These are phyloP conservation scores for Colletotrichum lindemuthianum DNA, from an alignment of 2,329 filamentous ascomycete species.

Conservation along the genomic window DNA sequence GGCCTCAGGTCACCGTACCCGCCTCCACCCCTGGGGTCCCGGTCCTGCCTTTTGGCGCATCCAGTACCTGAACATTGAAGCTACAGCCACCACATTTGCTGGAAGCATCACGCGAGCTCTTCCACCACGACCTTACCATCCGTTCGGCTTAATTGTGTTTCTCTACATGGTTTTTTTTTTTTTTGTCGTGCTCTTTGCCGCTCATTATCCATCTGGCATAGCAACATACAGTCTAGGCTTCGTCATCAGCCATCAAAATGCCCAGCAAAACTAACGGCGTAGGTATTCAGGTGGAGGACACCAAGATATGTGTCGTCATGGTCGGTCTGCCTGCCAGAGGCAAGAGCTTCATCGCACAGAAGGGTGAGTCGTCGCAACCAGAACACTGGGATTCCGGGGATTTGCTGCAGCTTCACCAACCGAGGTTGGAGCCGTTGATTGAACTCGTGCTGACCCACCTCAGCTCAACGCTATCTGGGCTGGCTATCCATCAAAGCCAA, in stretches of 20 bases:
- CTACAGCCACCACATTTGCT: slow-evolving; percentile 5
- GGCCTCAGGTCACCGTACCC: slow-evolving; percentile 31
- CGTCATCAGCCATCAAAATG: slow-evolving; percentile 47
- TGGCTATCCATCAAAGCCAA: slow-evolving; percentile 96
- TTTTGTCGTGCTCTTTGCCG: not conserved
- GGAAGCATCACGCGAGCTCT: slow-evolving; percentile 36
- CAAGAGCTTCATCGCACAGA: slow-evolving; percentile 97
- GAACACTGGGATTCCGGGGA: no score
- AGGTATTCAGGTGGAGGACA: slow-evolving; percentile 91
- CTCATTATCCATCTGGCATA: not conserved
- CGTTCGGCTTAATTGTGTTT: slow-evolving; percentile 15
- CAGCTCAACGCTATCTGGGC: slow-evolving; percentile 91
- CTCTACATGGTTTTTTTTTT: slow-evolving; percentile 18
- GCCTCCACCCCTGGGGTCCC: slow-evolving; percentile 28
- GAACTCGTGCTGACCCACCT: not conserved
- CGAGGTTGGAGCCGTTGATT: not conserved
- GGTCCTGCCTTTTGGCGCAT: slow-evolving; percentile 30
- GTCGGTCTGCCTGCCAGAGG: slow-evolving; percentile 94
- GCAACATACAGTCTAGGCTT: slow-evolving; percentile 18
- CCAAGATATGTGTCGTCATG: slow-evolving; percentile 98
- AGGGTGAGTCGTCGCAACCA: slow-evolving; percentile 68
- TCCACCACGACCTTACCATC: slow-evolving; percentile 8
- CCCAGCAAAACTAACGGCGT: slow-evolving; percentile 68
- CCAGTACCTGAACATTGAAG: slow-evolving; percentile 7
- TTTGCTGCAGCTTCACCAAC: no score